Percentiles rank a stretch among this genome's conserved stretches.
Evolutionary conservation across 768 basidiomycete genomes (phyloP).

Genomic region (Hygrophorus pudorinus): DNA sequence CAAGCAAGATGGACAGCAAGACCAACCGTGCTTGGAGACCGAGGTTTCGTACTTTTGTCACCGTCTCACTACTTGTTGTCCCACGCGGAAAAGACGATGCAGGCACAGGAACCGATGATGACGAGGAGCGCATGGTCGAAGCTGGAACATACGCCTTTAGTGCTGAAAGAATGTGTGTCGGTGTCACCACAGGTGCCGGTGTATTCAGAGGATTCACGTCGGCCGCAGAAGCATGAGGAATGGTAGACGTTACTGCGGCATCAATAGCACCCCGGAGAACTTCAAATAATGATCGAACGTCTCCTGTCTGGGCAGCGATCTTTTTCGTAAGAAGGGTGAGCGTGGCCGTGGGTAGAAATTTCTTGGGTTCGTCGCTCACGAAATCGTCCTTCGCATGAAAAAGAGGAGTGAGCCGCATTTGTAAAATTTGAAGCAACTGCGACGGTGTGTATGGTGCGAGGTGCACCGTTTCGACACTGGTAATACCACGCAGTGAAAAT

Average conservation of each 20-base stretch:
- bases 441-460: constrained; percentile 71
- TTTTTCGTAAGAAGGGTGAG: constrained; percentile 70
- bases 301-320: constrained; percentile 72
- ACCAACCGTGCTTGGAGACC: constrained; percentile 68
- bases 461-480: constrained; percentile 55
- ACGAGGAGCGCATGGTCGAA: constrained; percentile 6
- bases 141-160: constrained; percentile 55
- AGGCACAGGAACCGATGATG: constrained; percentile 10
- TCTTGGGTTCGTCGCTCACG: constrained; percentile 25
- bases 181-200: constrained; percentile 40
- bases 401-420: constrained; percentile 49
- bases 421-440: constrained; percentile 62
- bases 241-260: constrained; percentile 32
- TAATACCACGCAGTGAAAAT: constrained; percentile 11
- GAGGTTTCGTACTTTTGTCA: constrained; percentile 55
- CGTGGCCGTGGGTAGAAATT: constrained; percentile 54
- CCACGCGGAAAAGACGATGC: constrained; percentile 14
- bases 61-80: constrained; percentile 44
- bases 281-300: constrained; percentile 73
- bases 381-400: constrained; percentile 22
- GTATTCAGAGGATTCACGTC: constrained; percentile 27
- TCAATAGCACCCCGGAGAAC: constrained; percentile 76
- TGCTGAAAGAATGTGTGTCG: constrained; percentile 61
- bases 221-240: constrained; percentile 9
- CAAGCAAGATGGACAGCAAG: constrained; percentile 54